A percentile compares a stretch with the other conserved stretches of the same genome.
These are phyloP conservation scores for Suillus tomentosus DNA, from an alignment of 768 basidiomycete genomes.

Conservation along the genomic window DNA sequence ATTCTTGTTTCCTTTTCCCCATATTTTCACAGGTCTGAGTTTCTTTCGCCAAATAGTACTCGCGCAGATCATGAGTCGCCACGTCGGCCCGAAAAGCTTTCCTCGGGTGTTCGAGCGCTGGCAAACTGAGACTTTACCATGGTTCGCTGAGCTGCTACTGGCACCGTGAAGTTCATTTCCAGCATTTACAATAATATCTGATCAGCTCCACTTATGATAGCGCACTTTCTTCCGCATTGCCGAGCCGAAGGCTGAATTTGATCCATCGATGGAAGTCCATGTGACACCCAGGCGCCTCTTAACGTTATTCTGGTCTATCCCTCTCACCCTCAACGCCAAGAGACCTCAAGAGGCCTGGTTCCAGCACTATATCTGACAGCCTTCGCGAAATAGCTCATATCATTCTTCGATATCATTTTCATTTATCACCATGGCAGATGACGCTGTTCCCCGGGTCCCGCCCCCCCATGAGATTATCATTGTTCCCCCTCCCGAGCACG, in stretches of 20 bases:
- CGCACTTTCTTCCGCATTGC: slow-evolving; percentile 13
- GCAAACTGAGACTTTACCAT: background rate
- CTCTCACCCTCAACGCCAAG: slow-evolving; percentile 4
- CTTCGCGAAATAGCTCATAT: slow-evolving; percentile 19
- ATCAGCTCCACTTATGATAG: slow-evolving; percentile 1
- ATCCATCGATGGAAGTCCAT: slow-evolving; percentile 14
- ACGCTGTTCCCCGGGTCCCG: slow-evolving; percentile 13
- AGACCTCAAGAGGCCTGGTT: background rate
- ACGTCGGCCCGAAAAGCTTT: background rate
- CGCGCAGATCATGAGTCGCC: background rate
- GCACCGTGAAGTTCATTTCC: slow-evolving; percentile 5
- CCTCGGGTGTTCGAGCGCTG: background rate
- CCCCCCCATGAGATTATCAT: slow-evolving; percentile 63
- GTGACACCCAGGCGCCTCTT: slow-evolving; percentile 16
- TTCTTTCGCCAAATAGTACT: background rate
- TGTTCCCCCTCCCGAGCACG: slow-evolving; percentile 39
- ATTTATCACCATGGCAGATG: slow-evolving; percentile 18
- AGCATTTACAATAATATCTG: background rate
- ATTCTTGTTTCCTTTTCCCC: background rate
- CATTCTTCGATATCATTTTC: slow-evolving; percentile 8
- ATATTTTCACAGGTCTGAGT: background rate
- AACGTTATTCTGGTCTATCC: background rate
- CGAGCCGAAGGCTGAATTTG: slow-evolving; percentile 20
- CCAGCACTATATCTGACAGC: slow-evolving; percentile 19
- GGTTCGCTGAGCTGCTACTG: slow-evolving; percentile 5